These are phyloP conservation scores for Penicillium riverlandense DNA, from an alignment of 495 filamentous ascomycete genomes.

Conservation along the genomic window DNA sequence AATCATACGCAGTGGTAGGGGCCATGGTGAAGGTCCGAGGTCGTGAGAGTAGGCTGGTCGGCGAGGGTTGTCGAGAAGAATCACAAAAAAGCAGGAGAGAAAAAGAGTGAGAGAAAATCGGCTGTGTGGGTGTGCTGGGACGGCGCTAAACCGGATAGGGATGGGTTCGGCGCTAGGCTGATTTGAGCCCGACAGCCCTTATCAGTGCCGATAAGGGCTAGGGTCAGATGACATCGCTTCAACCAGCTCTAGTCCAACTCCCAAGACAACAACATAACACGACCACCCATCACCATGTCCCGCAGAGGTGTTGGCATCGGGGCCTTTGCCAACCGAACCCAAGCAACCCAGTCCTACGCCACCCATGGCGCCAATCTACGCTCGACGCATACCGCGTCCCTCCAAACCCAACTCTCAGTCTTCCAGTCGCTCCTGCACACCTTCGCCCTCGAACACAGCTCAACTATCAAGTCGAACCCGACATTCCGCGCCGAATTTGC, in stretches of 20 bases:
- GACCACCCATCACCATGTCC: constrained; percentile 27
- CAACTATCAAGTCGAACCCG: constrained; percentile 91
- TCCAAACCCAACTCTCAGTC: constrained; percentile 87
- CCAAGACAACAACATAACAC: neutral
- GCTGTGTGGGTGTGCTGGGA: constrained; percentile 31
- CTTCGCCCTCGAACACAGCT: constrained; percentile 88
- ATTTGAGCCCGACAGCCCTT: constrained; percentile 14
- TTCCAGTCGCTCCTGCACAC: constrained; percentile 91
- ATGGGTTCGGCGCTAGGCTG: constrained; percentile 3
- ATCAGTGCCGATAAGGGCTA: constrained; percentile 20
- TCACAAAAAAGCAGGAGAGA: constrained; percentile 15
- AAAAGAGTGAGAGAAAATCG: constrained; percentile 16
- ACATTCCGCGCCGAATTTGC: constrained; percentile 94
- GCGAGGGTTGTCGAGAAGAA: constrained; percentile 33
- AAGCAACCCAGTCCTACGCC: constrained; percentile 78
- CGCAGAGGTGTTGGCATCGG: constrained; percentile 77
- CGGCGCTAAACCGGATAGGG: constrained; percentile 8
- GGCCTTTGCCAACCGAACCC: constrained; percentile 76
- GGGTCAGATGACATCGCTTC: constrained; percentile 5
- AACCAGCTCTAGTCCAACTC: neutral
- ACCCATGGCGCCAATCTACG: constrained; percentile 81
- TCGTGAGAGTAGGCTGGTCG: constrained; percentile 35
- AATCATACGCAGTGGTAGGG: constrained; percentile 57
- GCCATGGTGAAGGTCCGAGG: constrained; percentile 40
- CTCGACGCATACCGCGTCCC: constrained; percentile 67